A percentile compares a stretch with the other conserved stretches of the same genome.
These are phyloP conservation scores for Ophiostoma pallidulum DNA, from an alignment of 2,329 filamentous ascomycete genomes.

Conservation along the genomic window DNA sequence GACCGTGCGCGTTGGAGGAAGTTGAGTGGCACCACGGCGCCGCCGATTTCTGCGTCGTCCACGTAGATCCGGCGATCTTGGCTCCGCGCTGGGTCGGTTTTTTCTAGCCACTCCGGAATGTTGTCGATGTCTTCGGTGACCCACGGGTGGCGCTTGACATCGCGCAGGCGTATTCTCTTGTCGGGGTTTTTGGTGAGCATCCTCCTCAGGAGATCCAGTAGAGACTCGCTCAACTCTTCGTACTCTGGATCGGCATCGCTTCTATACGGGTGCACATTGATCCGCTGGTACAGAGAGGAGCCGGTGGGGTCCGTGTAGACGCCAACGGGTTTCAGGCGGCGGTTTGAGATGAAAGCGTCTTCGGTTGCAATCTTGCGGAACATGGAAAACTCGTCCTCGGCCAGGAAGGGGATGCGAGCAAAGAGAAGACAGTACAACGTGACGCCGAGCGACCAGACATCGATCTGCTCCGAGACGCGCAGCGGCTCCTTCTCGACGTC, in stretches of 20 bases:
- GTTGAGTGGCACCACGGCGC: conserved; percentile 81
- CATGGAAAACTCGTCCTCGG: conserved; percentile 83
- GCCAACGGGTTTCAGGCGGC: conserved; percentile 68
- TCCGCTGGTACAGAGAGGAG: conserved; percentile 45
- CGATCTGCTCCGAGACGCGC: conserved; percentile 85
- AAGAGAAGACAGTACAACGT: conserved; percentile 94
- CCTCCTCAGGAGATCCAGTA: conserved; percentile 67
- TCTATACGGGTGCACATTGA: conserved; percentile 58
- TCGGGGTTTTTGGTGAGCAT: conserved; percentile 85
- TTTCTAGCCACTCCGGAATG: conserved; percentile 75
- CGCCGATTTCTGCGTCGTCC: conserved; percentile 79
- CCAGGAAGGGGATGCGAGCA: conserved; percentile 85
- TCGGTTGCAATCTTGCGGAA: conserved; percentile 87
- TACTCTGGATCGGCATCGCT: conserved; percentile 72
- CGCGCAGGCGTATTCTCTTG: conserved; percentile 76
- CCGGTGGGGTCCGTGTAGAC: conserved; percentile 47
- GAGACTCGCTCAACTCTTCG: conserved; percentile 71
- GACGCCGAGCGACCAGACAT: conserved; percentile 94
- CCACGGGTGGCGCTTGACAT: conserved; percentile 93
- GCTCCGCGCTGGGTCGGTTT: conserved; percentile 74
- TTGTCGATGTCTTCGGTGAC: conserved; percentile 70
- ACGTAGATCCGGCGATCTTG: conserved; percentile 84
- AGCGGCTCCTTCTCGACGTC: conserved; percentile 60
- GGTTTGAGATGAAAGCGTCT: conserved; percentile 79
- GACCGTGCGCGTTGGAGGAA: conserved; percentile 78